Evolutionary conservation across 2,329 filamentous ascomycete species (phyloP), one percentile per base, ranked within the genome.

Genomic region (Xylariales sp.): DNA sequence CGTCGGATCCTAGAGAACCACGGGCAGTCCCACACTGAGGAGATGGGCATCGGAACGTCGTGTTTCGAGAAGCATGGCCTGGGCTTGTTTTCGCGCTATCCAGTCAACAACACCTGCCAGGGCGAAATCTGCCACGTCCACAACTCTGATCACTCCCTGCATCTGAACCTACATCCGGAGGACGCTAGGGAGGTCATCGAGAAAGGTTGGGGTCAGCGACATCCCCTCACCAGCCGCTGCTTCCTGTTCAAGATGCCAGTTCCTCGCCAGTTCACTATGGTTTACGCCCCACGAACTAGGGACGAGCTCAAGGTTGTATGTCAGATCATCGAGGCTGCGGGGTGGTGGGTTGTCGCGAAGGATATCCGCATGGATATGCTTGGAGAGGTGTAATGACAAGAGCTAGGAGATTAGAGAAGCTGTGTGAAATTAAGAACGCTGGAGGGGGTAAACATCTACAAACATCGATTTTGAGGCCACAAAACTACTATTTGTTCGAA

Each of bases 71-170:
- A 94, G 81, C 90, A 95, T 76, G 91, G 91, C 49, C 85, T 93
- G 5, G 93, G 90, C 0, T 84, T 97, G 0, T 96, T 95, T 78
- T 86, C 91, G 0, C 83, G 81, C 2, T 83, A 86, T 58, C 90
- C 90, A 0, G 83, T 91, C 69, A 91, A 91, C 75, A 86, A 87
- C 36, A 92, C 89, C 10, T 93, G 91, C 73, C 87, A 90, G 72
- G 93, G 93, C n/a, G 93, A 97, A 80, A 87, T 97, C 50, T 91
- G 89, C 74, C 93, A 97, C 78, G 88, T 93, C 10, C 93, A 97
- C 79, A 87, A 90, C 56, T 89, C 86, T 30, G 93, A 96, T 72
- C 87, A 91, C 68, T 91, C 89, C 3, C 83, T 96, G 85, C 93
- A 97, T 79, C 83, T 96, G 81, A 92, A 89, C 56, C 84, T 97